Conservation (phyloP, 208 protist genomes). For the Leishmania tarentolae region DNA sequence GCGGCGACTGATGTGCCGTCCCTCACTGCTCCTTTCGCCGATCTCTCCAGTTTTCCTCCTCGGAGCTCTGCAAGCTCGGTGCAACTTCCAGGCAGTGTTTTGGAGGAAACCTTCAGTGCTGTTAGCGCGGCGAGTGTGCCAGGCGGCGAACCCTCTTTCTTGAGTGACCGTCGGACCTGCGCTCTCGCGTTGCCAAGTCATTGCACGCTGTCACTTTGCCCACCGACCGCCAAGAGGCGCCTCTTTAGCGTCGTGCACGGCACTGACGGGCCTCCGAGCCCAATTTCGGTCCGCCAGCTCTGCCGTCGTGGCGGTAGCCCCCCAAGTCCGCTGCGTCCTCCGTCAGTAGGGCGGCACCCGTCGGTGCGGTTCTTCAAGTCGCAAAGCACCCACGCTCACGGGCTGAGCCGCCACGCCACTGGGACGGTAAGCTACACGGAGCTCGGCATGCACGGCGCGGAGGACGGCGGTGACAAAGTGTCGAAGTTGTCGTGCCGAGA, state of each 20-base stretch:
- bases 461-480: neutral
- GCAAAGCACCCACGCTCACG: constrained; percentile 11
- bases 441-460: neutral
- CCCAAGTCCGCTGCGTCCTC: constrained; percentile 26
- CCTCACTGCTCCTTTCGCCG: neutral
- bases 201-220: constrained; percentile 18
- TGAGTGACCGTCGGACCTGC: neutral
- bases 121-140: constrained; percentile 26
- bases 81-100: constrained; percentile 10
- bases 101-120: constrained; percentile 16
- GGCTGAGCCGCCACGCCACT: constrained; percentile 9
- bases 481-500: neutral
- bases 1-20: neutral
- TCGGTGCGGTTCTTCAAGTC: constrained; percentile 64
- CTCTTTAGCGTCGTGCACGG: constrained; percentile 75
- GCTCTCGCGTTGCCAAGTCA: constrained; percentile 25
- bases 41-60: neutral
- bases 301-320: constrained; percentile 30
- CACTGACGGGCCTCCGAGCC: constrained; percentile 48
- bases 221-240: constrained; percentile 22
- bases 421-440: neutral
- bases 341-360: constrained; percentile 31
- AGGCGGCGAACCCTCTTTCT: constrained; percentile 11
- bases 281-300: constrained; percentile 48
- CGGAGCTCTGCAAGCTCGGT: constrained; percentile 19